Conservation (phyloP, 1,284 basidiomycete genomes). For the Violaceomyces palustris region DNA sequence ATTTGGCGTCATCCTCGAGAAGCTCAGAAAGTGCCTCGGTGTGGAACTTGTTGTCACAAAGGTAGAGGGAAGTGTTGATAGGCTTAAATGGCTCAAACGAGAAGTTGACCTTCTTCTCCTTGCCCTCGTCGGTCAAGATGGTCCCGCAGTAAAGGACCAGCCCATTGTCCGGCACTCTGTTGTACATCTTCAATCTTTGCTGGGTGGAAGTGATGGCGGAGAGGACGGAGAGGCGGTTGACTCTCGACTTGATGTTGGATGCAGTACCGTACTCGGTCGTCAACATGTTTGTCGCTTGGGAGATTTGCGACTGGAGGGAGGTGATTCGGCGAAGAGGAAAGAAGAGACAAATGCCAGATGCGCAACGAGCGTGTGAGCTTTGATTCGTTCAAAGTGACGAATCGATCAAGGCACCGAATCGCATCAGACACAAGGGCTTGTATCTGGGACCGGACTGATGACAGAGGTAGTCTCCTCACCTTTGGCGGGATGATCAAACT, state of each 20-base stretch:
- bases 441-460: background rate
- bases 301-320: slow-evolving; percentile 95
- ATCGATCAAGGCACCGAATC: background rate
- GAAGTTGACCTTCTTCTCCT: slow-evolving; percentile 85
- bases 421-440: background rate
- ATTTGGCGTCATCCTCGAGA: slow-evolving; percentile 93
- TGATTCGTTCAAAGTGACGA: background rate
- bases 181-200: slow-evolving; percentile 93
- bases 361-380: background rate
- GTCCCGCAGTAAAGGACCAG: slow-evolving; percentile 88
- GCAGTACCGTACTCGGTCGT: slow-evolving; percentile 82
- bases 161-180: slow-evolving; percentile 82
- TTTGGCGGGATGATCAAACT: slow-evolving; percentile 92
- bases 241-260: slow-evolving; percentile 98
- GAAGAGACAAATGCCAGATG: background rate
- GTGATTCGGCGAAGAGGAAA: background rate
- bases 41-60: slow-evolving; percentile 99
- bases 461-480: no score
- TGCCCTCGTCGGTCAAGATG: slow-evolving; percentile 88
- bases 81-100: slow-evolving; percentile 91
- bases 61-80: slow-evolving; percentile 91
- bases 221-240: slow-evolving; percentile 93
- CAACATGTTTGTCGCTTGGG: slow-evolving; percentile 86
- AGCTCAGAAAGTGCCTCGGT: slow-evolving; percentile 95
- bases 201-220: slow-evolving; percentile 99